These are phyloP conservation scores for Syzygium oleosum DNA, from an alignment of 345 rosid species.

Conservation along the genomic window DNA sequence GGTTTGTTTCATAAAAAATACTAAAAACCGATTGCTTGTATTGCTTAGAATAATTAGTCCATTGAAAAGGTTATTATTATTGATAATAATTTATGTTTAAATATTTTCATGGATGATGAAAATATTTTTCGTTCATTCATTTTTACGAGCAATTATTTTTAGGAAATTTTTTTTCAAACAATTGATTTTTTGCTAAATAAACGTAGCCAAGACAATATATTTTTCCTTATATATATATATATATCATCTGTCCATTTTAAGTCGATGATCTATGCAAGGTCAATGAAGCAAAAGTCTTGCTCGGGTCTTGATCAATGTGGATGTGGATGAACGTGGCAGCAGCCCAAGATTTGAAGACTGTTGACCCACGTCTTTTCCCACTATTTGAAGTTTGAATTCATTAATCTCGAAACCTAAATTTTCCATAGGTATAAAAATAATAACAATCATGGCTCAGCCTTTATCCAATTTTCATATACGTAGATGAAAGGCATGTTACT, in stretches of 20 bases:
- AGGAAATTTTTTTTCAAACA: background rate
- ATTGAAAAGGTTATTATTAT: background rate
- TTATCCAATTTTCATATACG: background rate
- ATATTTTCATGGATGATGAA: background rate
- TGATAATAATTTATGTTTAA: background rate
- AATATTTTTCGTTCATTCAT: background rate
- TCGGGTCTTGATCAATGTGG: no score
- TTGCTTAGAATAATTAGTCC: background rate
- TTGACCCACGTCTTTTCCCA: background rate
- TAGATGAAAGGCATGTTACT: background rate
- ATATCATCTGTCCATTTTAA: background rate
- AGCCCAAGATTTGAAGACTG: background rate
- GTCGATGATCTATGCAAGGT: background rate
- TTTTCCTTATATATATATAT: background rate
- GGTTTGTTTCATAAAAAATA: background rate
- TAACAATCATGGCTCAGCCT: background rate
- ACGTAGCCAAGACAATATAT: background rate
- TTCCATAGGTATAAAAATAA: background rate
- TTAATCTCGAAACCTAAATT: background rate
- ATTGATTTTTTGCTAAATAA: background rate
- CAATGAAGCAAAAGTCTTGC: background rate
- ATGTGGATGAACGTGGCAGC: background rate
- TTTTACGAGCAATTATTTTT: rapidly evolving
- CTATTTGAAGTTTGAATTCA: background rate
- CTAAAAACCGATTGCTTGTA: background rate